Base-by-base conservation (phyloP, 2,329 filamentous ascomycete species). In the Elsinoe perseae region DNA sequence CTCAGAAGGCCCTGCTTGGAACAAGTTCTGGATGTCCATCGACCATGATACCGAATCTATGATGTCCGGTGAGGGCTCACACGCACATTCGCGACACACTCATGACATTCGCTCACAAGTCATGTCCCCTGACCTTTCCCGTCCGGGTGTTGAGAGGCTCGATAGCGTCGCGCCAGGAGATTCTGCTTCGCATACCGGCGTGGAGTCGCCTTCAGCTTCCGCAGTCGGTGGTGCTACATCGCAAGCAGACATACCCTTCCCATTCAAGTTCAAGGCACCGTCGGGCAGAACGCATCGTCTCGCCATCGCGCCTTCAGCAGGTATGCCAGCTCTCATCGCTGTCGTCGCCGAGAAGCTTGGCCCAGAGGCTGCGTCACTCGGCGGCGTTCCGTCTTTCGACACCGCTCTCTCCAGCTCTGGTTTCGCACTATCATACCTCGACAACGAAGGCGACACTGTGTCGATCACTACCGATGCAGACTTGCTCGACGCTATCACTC, bases 181-280 rank as follows among this genome's bases (percentile, higher is more conserved):
- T 64, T 97, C 93, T 43, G 93, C 93, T 46, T 98, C 93, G 4
- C 93, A 97, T 65, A 83, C 88, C 59, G 93, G 92, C 54, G 79
- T 83, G 34, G 88, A 92, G 46, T 89, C 87, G 2, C 89, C 88
- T 10, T 76, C 84, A 18, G 84, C 82, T 56, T 90, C 86, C 18
- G 75, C 78, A 6, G 72, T 83, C 21, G 77, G 76, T 14, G 78
- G 85, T 46, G 78, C 84, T 3, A 73, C 77, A 4, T 75, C 80
- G 1, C 65, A 71, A 5, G 77, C 87, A 64, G 88, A 95, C 62
- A 72, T 82, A 9, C 89, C 92, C 0, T 98, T 97, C 73, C 83
- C 92, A 2, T 98, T 98, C 83, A 98, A 98, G 72, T 98, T 98
- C 81, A 97, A 97, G 77, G 90, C 93, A 1, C 93, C 93, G 1